Evolutionary conservation across 306 rosid genomes (phyloP).

Genomic region (Biancaea sappan): DNA sequence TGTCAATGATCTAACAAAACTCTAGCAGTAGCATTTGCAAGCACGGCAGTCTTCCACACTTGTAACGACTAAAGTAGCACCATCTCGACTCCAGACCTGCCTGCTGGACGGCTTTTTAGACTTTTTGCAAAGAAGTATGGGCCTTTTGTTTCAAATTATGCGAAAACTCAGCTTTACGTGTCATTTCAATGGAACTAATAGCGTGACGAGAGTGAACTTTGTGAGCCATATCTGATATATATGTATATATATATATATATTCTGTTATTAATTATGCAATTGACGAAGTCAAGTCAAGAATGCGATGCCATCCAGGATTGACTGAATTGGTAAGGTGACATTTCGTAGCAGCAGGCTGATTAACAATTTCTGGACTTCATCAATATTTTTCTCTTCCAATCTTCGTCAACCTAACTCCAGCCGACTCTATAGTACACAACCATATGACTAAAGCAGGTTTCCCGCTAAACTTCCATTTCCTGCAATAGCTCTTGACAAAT

Average conservation of each 20-base stretch:
- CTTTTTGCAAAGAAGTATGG: no score
- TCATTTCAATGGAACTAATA: background rate
- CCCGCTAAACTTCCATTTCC: background rate
- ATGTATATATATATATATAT: no score
- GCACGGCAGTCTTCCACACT: background rate
- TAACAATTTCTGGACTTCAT: no score
- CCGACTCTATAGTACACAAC: constrained; percentile 12
- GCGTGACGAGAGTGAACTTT: background rate
- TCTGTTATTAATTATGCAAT: background rate
- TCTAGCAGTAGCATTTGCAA: background rate
- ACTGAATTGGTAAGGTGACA: background rate
- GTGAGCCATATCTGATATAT: background rate
- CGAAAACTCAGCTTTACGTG: background rate
- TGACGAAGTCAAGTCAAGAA: constrained; percentile 14
- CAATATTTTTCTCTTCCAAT: no score
- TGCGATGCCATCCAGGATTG: background rate
- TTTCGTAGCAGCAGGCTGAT: background rate
- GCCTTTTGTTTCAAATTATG: background rate
- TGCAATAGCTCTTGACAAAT: background rate
- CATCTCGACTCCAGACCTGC: background rate
- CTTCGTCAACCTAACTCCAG: background rate
- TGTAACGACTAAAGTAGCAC: background rate
- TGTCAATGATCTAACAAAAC: no score
- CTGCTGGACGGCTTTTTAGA: background rate
- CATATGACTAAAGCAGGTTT: background rate